Evolutionary conservation across 2,329 filamentous ascomycete species (phyloP), one percentile per base, ranked within the genome.

Genomic region (Cordyceps cateniannulata): DNA sequence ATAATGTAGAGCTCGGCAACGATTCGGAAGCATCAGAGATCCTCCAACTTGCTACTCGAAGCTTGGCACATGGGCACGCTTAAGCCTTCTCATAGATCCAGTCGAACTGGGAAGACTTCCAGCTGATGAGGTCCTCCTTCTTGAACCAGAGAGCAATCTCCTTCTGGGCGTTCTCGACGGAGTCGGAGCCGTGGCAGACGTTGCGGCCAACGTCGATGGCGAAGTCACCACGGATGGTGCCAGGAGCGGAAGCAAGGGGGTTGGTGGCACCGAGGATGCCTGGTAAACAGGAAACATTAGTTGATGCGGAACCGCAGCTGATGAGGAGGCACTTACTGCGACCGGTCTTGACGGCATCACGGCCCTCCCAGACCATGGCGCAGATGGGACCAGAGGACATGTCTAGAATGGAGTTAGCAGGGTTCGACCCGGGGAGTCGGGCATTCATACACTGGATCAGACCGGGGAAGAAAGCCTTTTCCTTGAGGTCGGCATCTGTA

Each of bases 361-460:
- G 90, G 76, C 95, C 95, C 81, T 99, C 93, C 95, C 95, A 99
- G 81, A 99, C 89, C 93, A 98, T 99, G 83, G 95, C 95, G 84
- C 85, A 89, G 83, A 99, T 93, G 77, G 95, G 95, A 77, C 95
- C 95, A 78, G 88, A 93, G 78, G 86, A 82, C 95, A 98, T 99
- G 87, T 98, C 92, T 96, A 67, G 65, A 61, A 63, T 62, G 20
- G 44, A 42, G 62, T 71, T 40, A 67, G 65, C 44, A 57, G 32
- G 40, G 22, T 29, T 14, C 27, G 7, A 48, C 38, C 32, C 1
- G 38, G 1, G 18, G 18, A 14, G 18, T 51, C 48, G n/a, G 22
- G 49, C 52, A 40, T 61, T 77, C 89, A 68, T 85, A 96, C 91
- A 98, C 80, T 89, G 80, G 75, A 98, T 88, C 73, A 98, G 89